Evolutionary conservation across 257 asterid genomes (phyloP), one percentile per base, ranked within the genome.

Genomic region (Handroanthus guayacan): DNA sequence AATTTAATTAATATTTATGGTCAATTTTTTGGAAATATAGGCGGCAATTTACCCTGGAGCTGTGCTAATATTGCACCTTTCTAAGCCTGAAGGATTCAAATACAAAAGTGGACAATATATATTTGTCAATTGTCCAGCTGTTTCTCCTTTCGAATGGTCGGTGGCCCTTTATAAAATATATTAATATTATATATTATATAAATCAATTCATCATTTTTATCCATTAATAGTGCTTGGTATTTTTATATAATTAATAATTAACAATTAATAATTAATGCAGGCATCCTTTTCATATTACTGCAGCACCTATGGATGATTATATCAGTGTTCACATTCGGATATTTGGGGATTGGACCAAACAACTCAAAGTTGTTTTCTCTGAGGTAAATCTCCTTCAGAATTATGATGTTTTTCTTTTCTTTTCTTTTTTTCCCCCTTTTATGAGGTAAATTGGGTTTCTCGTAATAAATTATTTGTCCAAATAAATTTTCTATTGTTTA

Each of bases 91-190:
- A 34, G 96, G 97, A 18, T 89, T 91, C 87, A 88, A 86, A 79
- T 90, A 93, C 72, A 89, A 84, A 72, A 93, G 97, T 82, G 98
- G 98, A 11, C 97, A 93, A 18, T 93, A 93, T 63, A 89, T 91
- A 85, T 91, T 93, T 78, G 96, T 93, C 90, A 93, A 93, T 36
- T 93, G 97, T 45, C 93, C 96, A 18, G 97, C 97, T 39, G 97
- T 93, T 72, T 93, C 98, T 69, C 98, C 98, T 57, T 93, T 93
- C 65, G 98, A 93, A 78, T 93, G 98, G 98, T 93, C 70, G 71
- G 92, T 81, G 69, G 8, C 69, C 34, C 20, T 50, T n/a, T 17
- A 13, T 44, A 4, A 39, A 9, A 20, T 25, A 16, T n/a, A 57
- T 31, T 25, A 25, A 25, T 25, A 25, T 25, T 25, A 12, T 4